Percentiles rank a stretch among this genome's conserved stretches.
These are phyloP conservation scores for Lachancea thermotolerans DNA, from an alignment of 805 yeast genomes.

Conservation along the genomic window DNA sequence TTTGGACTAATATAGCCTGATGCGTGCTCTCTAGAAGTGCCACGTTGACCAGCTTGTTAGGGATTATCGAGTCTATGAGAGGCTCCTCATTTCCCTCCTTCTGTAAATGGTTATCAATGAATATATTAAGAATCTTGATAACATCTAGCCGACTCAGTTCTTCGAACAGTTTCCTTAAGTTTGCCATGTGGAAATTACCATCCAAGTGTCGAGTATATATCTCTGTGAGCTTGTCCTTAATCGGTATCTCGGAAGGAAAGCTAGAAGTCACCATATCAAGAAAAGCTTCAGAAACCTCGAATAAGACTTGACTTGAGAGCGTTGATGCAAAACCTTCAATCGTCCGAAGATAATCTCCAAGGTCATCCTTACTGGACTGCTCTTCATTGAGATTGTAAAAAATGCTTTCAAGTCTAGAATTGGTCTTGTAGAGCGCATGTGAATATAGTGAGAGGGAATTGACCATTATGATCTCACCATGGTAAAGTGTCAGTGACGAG, in stretches of 20 bases:
- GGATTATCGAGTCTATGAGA: slow-evolving; percentile 18
- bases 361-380: slow-evolving; percentile 16
- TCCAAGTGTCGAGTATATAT: slow-evolving; percentile 40
- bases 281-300: slow-evolving; percentile 31
- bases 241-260: slow-evolving; percentile 31
- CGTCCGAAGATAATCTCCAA: slow-evolving; percentile 29
- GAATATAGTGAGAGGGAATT: slow-evolving; percentile 29
- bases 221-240: slow-evolving; percentile 22
- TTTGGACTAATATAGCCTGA: slow-evolving; percentile 26
- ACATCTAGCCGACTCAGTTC: slow-evolving; percentile 36
- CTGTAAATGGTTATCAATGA: slow-evolving; percentile 22
- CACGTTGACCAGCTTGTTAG: slow-evolving; percentile 19
- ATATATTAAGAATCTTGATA: slow-evolving; percentile 32
- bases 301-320: slow-evolving; percentile 33
- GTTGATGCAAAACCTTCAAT: slow-evolving; percentile 37
- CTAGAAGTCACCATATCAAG: slow-evolving; percentile 33
- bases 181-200: slow-evolving; percentile 35
- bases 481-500: slow-evolving; percentile 41
- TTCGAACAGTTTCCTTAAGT: slow-evolving; percentile 35
- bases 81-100: slow-evolving; percentile 10
- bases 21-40: slow-evolving; percentile 24
- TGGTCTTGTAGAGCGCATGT: slow-evolving; percentile 25
- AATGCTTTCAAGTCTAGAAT: slow-evolving; percentile 26
- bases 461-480: slow-evolving; percentile 25
- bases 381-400: slow-evolving; percentile 20